These are phyloP conservation scores for Neoconidiobolus thromboides DNA, from an alignment of 371 early-diverging fungal species.

Conservation along the genomic window DNA sequence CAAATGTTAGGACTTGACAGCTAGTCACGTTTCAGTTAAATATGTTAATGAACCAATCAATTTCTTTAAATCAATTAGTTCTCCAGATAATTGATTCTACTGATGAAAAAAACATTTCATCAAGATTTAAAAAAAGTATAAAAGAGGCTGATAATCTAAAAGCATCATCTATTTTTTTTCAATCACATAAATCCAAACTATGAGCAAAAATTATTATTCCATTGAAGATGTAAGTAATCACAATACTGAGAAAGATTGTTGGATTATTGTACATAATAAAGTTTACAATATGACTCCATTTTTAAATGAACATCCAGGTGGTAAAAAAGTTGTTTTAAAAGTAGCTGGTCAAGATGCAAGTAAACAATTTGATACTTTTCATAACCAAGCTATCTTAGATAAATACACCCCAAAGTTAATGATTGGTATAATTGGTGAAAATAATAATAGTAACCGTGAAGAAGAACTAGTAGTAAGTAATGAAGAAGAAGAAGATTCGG, in stretches of 20 bases:
- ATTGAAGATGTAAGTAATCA: slow-evolving; percentile 56
- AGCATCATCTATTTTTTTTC: no score
- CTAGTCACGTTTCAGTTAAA: no score
- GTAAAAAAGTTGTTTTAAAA: slow-evolving; percentile 45
- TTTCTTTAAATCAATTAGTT: no score
- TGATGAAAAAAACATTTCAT: no score
- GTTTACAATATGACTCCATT: slow-evolving; percentile 74
- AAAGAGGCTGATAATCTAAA: no score
- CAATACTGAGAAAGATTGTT: slow-evolving; percentile 53
- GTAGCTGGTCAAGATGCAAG: slow-evolving; percentile 74
- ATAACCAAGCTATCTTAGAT: slow-evolving; percentile 36
- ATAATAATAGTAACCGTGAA: slow-evolving; percentile 7
- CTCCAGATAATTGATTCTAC: no score
- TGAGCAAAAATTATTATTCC: slow-evolving; percentile 15
- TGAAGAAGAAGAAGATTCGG: slow-evolving; percentile 9
- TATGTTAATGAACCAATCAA: no score
- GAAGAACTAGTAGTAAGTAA: slow-evolving; percentile 7
- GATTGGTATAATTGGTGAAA: slow-evolving; percentile 34
- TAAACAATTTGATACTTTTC: slow-evolving; percentile 75
- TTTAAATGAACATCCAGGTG: slow-evolving; percentile 78
- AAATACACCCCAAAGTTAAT: slow-evolving; percentile 30
- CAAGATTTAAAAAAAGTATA: no score
- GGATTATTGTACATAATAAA: slow-evolving; percentile 76
- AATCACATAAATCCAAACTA: no score
- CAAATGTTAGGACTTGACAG: no score